Conservation (phyloP, 2,329 filamentous ascomycete species). For the Nigrograna mackinnonii region DNA sequence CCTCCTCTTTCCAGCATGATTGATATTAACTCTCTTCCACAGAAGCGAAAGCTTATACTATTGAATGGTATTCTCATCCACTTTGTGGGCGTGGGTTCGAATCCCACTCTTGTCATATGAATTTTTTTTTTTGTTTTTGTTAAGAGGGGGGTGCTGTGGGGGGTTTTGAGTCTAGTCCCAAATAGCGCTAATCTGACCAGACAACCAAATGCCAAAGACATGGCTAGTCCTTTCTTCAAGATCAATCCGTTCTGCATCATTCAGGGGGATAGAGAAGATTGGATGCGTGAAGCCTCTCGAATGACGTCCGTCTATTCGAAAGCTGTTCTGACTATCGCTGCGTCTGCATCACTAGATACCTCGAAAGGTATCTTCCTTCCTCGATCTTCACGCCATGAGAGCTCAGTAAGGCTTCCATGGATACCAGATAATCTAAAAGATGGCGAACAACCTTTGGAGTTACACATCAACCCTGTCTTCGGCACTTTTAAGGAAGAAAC, state of each 20-base stretch:
- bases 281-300: conserved; percentile 3
- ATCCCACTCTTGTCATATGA: too few relatives aligned
- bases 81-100: too few relatives aligned
- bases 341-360: conserved; percentile 3
- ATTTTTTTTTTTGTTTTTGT: too few relatives aligned
- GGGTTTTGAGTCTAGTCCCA: too few relatives aligned
- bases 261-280: conserved; percentile 8
- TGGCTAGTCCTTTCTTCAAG: too few relatives aligned
- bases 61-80: too few relatives aligned
- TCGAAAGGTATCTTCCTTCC: conserved; percentile 2
- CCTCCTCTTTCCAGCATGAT: too few relatives aligned
- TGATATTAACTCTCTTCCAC: too few relatives aligned
- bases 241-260: conserved; percentile 16
- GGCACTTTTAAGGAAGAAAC: conserved; percentile 1
- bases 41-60: too few relatives aligned
- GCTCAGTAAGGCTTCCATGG: conserved; percentile 2
- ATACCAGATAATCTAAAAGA: conserved; percentile 1
- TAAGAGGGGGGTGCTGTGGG: too few relatives aligned
- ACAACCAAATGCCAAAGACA: too few relatives aligned
- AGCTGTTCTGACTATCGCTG: conserved; percentile 5
- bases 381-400: conserved; percentile 1
- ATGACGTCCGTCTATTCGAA: conserved; percentile 5
- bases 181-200: too few relatives aligned
- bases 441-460: background rate
- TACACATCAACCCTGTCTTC: conserved; percentile 2